A percentile compares a stretch with the other conserved stretches of the same genome.
Conservation (phyloP, 129 eudicot genomes). For the Sambucus nigra region DNA sequence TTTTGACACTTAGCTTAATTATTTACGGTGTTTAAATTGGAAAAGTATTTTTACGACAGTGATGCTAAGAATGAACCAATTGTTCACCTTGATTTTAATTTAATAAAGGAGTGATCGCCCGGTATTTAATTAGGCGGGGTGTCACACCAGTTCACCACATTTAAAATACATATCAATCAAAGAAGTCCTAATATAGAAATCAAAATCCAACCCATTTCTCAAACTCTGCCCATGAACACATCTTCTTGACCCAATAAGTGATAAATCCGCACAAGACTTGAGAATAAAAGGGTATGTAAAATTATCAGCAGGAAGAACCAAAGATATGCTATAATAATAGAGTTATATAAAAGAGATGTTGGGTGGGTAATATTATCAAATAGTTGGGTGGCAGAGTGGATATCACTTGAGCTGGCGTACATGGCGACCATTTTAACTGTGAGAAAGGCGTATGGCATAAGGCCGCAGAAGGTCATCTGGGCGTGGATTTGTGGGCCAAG, state of each 20-base stretch:
- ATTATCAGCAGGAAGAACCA: constrained; percentile 38
- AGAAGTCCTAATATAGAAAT: constrained; percentile 62
- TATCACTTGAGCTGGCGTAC: constrained; percentile 77
- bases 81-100: too few relatives aligned
- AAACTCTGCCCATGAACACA: constrained; percentile 50
- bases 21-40: too few relatives aligned
- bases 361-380: constrained; percentile 20
- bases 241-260: constrained; percentile 28
- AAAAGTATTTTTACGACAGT: too few relatives aligned
- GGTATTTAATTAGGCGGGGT: too few relatives aligned
- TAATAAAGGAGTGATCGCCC: too few relatives aligned
- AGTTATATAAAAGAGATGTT: constrained; percentile 41
- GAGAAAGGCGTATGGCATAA: constrained; percentile 35
- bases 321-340: constrained; percentile 49
- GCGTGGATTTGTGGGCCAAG: constrained; percentile 59
- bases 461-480: constrained; percentile 39
- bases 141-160: constrained; percentile 42
- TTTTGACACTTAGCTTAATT: too few relatives aligned
- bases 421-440: constrained; percentile 70
- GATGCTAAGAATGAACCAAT: too few relatives aligned
- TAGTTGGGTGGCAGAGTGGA: constrained; percentile 31
- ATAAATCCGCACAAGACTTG: constrained; percentile 47
- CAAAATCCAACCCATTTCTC: constrained; percentile 51
- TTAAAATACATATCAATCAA: constrained; percentile 66
- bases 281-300: constrained; percentile 79